Conservation (phyloP, 192 early-diverging fungal species). For the Polychytrium aggregatum region DNA sequence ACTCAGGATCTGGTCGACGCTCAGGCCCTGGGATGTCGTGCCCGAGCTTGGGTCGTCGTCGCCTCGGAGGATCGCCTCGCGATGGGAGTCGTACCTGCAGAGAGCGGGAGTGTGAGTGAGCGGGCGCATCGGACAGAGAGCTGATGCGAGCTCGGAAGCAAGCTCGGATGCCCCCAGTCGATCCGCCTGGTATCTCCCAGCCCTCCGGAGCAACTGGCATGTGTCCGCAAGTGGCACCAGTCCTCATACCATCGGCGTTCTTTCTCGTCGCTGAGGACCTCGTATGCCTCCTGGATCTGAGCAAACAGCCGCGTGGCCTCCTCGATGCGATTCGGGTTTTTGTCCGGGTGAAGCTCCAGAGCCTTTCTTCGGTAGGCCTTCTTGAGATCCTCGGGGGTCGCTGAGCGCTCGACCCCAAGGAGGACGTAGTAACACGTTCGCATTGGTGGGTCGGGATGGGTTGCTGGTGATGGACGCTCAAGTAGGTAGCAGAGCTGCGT, state of each 20-base stretch:
- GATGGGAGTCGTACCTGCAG: slow-evolving; percentile 74
- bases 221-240: too few relatives aligned
- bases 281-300: slow-evolving; percentile 85
- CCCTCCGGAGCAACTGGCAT: too few relatives aligned
- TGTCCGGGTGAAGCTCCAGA: slow-evolving; percentile 60
- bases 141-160: too few relatives aligned
- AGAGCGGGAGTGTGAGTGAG: not conserved
- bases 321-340: slow-evolving; percentile 70
- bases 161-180: too few relatives aligned
- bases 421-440: slow-evolving; percentile 85
- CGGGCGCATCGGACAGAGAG: too few relatives aligned
- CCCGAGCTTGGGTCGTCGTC: slow-evolving; percentile 40
- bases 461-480: too few relatives aligned
- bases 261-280: slow-evolving; percentile 81
- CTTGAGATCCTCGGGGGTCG: slow-evolving; percentile 67
- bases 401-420: slow-evolving; percentile 66
- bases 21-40: slow-evolving; percentile 23
- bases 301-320: slow-evolving; percentile 84
- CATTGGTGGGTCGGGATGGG: slow-evolving; percentile 10
- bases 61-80: slow-evolving; percentile 83
- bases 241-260: slow-evolving; percentile 92
- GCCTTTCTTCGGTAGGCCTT: slow-evolving; percentile 56
- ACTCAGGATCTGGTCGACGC: slow-evolving; percentile 60
- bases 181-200: too few relatives aligned
- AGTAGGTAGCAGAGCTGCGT: too few relatives aligned